Percentiles rank a stretch among this genome's conserved stretches.
Evolutionary conservation across 192 early-diverging fungal species (phyloP).

Genomic region (Podila horticola): DNA sequence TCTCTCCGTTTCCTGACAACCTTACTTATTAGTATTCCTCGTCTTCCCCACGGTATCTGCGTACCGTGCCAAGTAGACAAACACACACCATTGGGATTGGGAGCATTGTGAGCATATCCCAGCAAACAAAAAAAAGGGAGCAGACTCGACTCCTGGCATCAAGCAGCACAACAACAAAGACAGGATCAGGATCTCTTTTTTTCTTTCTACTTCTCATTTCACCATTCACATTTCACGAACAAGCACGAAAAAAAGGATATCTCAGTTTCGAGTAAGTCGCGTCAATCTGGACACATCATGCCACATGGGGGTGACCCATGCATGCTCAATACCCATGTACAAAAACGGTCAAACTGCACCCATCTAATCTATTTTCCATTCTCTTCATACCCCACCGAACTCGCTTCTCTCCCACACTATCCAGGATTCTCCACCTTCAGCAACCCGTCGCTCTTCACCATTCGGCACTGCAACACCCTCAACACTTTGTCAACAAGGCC

Average conservation of each 20-base stretch:
- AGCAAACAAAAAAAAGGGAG: not conserved
- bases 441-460: too few species aligned
- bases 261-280: not conserved
- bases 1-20: not conserved
- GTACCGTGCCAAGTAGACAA: not conserved
- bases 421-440: too few species aligned
- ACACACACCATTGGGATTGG: not conserved
- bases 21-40: too few species aligned
- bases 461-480: too few species aligned
- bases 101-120: slow-evolving; percentile 4
- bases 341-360: not conserved
- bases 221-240: not conserved
- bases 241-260: not conserved
- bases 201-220: not conserved
- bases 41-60: not conserved
- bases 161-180: not conserved
- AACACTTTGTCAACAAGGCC: too few species aligned
- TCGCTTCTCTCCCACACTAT: too few species aligned
- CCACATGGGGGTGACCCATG: not conserved
- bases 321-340: not conserved
- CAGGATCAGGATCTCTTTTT: slow-evolving; percentile 3
- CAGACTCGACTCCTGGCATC: too few species aligned
- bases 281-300: too few species aligned
- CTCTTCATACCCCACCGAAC: too few species aligned
- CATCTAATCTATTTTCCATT: not conserved